Evolutionary conservation across 225 moss, liverwort and hornwort genomes (phyloP), one percentile per base, ranked within the genome.

Genomic region (Polytrichum formosum): DNA sequence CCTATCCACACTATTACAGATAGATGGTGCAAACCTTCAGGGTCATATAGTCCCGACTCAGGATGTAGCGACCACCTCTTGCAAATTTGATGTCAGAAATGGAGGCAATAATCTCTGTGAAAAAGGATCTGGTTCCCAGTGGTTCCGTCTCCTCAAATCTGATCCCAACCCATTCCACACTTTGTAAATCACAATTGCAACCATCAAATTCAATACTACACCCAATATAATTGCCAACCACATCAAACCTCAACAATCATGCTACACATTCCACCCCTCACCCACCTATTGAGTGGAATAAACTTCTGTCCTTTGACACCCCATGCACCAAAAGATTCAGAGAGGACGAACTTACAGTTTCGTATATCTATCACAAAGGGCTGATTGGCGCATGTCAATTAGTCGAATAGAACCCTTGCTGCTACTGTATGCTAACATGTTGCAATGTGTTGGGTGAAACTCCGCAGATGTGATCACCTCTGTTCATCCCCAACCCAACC

Each of bases 331-430:
- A 77, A 26, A 62, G 28, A 17, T 27, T 0, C 46, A 71, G 64
- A 53, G 58, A 80, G 71, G 28, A 33, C 26, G 53, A 67, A 78
- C 80, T 62, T 92, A 97, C 96, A 97, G 86, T 83, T 97, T 97
- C 63, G 93, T 79, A 83, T 97, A 92, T 69, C 92, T 90, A 80
- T 97, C 96, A 82, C 96, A 97, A 68, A 97, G 89, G 79, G 96
- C 96, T 78, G 96, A 97, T 90, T 97, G 96, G 72, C 96, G 96
- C 96, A 97, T 97, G 79, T 97, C 96, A 87, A 97, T 94, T 67
- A 97, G 92, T 70, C 96, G 94, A 83, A 97, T 94, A 66, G 96
- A 92, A 64, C 96, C 96, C 79, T 97, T 97, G 83, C 94, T 94
- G 92, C 96, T 97, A 88, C 96, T 97, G 88, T 97, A 97, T 56